These are phyloP conservation scores for Obelidium mucronatum DNA, from an alignment of 192 early-diverging fungal genomes.

Conservation along the genomic window DNA sequence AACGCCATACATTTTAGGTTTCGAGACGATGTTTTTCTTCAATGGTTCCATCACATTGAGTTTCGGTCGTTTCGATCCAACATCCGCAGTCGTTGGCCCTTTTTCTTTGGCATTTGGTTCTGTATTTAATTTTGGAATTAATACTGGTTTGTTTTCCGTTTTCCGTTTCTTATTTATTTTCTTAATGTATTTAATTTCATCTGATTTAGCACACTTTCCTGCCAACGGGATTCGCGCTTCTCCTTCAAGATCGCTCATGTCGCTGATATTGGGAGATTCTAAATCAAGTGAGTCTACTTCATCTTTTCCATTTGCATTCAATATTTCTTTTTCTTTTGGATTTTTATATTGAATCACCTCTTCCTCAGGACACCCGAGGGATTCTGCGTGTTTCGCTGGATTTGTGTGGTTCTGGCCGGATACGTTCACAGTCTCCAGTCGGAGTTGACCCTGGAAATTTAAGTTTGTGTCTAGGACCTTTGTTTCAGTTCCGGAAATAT, in stretches of 20 bases:
- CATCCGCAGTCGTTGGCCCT: too few species aligned
- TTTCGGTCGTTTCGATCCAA: too few species aligned
- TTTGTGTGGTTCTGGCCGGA: neutral
- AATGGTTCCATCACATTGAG: too few species aligned
- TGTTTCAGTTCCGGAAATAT: neutral
- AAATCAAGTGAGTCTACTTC: neutral
- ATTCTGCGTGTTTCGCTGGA: neutral
- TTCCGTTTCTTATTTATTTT: neutral
- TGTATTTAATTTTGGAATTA: neutral
- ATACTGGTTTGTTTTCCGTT: neutral
- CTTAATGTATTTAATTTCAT: neutral
- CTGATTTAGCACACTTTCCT: neutral
- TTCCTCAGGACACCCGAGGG: slow-evolving; percentile 5
- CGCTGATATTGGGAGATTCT: neutral
- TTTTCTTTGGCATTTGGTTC: too few species aligned
- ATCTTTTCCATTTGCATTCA: neutral
- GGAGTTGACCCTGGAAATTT: neutral
- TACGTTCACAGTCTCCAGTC: neutral
- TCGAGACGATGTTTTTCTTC: too few species aligned
- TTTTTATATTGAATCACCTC: neutral
- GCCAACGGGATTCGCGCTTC: neutral
- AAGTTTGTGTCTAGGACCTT: neutral
- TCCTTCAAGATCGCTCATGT: neutral
- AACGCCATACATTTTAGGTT: too few species aligned
- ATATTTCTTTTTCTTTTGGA: neutral